Conservation (phyloP, 176 grass and related monocot species). For the Eragrostis nindensis region DNA sequence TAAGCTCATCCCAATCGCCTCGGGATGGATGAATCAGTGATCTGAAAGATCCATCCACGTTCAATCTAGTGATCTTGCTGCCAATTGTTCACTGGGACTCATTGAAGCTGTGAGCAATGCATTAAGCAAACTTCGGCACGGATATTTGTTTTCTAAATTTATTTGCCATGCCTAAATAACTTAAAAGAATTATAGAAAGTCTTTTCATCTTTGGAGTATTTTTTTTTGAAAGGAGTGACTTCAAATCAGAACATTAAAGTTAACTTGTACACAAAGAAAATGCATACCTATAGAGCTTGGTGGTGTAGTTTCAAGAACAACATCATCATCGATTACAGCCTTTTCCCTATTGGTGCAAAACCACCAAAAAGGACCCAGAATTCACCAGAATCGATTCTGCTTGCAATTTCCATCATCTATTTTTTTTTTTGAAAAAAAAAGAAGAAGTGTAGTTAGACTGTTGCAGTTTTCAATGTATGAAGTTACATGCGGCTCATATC, state of each 20-base stretch:
- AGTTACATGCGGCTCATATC: conserved; percentile 17
- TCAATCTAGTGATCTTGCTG: not conserved
- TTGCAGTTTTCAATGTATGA: conserved; percentile 1
- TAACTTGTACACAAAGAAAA: not conserved
- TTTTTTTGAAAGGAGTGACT: not conserved
- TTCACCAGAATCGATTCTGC: conserved; percentile 95
- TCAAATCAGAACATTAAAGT: not conserved
- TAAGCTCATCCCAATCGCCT: not conserved
- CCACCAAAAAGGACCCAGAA: conserved; percentile 98
- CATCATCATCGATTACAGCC: conserved; percentile 67
- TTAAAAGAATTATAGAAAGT: not conserved
- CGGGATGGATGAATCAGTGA: too few relatives aligned
- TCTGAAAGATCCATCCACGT: not conserved
- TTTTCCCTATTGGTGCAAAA: conserved; percentile 97
- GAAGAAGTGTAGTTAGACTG: conserved; percentile 20
- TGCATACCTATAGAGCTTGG: conserved; percentile 79
- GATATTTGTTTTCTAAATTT: not conserved
- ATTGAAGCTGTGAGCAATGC: not conserved
- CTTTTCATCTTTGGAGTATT: not conserved
- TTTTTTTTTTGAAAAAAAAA: conserved; percentile 26
- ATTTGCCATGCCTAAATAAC: not conserved
- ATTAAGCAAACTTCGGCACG: not conserved
- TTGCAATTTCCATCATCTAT: conserved; percentile 91
- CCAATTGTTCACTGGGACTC: not conserved
- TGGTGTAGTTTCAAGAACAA: conserved; percentile 67